phyloP scores from a whole-genome alignment of 2,329 filamentous ascomycete species.

The Thelonectria blattea region DNA sequence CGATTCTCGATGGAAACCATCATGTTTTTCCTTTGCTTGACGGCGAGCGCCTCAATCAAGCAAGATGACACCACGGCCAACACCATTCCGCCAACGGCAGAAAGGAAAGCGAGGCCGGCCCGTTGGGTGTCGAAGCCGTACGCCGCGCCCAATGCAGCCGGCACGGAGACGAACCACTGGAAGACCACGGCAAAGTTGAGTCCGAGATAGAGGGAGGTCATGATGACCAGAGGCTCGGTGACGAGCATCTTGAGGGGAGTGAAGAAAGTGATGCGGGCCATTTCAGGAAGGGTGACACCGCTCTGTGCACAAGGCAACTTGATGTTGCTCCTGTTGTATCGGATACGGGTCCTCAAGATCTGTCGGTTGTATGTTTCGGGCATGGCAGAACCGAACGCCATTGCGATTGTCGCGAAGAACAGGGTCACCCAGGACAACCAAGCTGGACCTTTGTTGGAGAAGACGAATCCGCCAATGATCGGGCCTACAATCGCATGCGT shows the following conservation, averaged over 20 bases:
- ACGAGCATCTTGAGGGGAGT: constrained; percentile 16
- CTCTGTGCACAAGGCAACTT: constrained; percentile 14
- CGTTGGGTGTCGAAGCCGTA: constrained; percentile 4
- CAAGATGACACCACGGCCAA: background rate
- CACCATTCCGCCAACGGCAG: constrained; percentile 2
- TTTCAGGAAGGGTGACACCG: constrained; percentile 1
- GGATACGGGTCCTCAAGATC: constrained; percentile 17
- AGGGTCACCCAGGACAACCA: constrained; percentile 18
- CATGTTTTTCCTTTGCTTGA: background rate
- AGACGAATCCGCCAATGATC: constrained; percentile 13
- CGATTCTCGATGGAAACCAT: constrained; percentile 14
- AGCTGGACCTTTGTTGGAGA: constrained; percentile 12
- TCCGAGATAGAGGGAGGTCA: constrained; percentile 11
- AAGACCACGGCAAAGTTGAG: constrained; percentile 14
- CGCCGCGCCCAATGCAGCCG: constrained; percentile 7
- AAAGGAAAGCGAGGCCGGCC: constrained; percentile 12
- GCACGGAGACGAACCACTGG: constrained; percentile 16
- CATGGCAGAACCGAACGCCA: constrained; percentile 17
- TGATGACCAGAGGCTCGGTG: constrained; percentile 14
- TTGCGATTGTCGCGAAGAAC: constrained; percentile 7
- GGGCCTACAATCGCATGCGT: constrained; percentile 4
- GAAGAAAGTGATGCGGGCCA: constrained; percentile 13
- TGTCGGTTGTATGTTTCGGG: constrained; percentile 17
- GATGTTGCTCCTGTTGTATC: constrained; percentile 11
- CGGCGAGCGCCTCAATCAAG: constrained; percentile 9